Conservation (phyloP, 2,329 filamentous ascomycete genomes). For the Penicillium sclerotigenum region DNA sequence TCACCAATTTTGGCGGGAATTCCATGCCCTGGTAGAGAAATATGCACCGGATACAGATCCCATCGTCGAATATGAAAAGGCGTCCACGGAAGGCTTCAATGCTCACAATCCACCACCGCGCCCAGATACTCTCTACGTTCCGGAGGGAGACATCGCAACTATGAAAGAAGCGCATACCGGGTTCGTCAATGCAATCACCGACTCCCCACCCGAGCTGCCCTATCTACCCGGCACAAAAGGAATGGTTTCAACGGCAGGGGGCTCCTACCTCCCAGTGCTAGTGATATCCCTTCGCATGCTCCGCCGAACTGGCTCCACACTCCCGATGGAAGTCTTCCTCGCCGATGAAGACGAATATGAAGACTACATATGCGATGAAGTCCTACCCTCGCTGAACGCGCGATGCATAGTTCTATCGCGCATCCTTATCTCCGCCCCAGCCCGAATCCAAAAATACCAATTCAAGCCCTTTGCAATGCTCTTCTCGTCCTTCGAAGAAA, state of each 20-base stretch:
- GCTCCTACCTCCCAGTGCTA: constrained; percentile 43
- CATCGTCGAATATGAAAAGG: constrained; percentile 26
- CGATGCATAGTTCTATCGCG: constrained; percentile 45
- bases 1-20: constrained; percentile 33
- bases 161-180: constrained; percentile 36
- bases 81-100: constrained; percentile 29
- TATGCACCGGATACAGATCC: constrained; percentile 31
- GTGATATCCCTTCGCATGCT: constrained; percentile 48
- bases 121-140: constrained; percentile 33
- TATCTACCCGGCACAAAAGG: constrained; percentile 38
- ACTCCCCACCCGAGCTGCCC: constrained; percentile 31
- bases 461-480: constrained; percentile 50
- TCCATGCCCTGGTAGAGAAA: constrained; percentile 32
- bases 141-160: constrained; percentile 26
- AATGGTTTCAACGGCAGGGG: constrained; percentile 48
- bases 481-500: constrained; percentile 50
- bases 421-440: constrained; percentile 35
- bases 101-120: constrained; percentile 26
- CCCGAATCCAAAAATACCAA: constrained; percentile 45
- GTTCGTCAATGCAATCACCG: constrained; percentile 33
- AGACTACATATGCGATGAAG: constrained; percentile 41
- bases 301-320: constrained; percentile 40
- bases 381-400: constrained; percentile 45
- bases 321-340: constrained; percentile 50
- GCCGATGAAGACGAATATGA: constrained; percentile 43